Evolutionary conservation across 2,329 filamentous ascomycete species (phyloP).

Genomic region (Monilinia aucupariae): DNA sequence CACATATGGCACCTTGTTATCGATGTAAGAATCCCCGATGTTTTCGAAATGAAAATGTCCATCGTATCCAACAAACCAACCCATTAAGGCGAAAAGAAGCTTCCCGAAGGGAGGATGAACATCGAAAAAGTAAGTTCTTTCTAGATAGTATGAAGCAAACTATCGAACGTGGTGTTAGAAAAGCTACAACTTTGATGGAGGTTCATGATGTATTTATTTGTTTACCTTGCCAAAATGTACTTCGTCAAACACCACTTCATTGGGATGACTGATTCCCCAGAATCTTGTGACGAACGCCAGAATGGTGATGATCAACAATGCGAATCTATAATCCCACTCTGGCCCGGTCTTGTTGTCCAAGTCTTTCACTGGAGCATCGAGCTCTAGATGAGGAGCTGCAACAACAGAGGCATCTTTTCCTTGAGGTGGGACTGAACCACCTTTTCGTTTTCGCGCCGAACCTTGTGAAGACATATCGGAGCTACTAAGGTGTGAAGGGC

Average conservation of each 20-base stretch:
- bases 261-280: conserved; percentile 90
- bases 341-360: conserved; percentile 41
- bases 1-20: conserved; percentile 95
- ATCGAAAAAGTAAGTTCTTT: conserved; percentile 99
- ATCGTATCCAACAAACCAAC: conserved; percentile 96
- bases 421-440: conserved; percentile 43
- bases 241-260: conserved; percentile 97
- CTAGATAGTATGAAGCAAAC: conserved; percentile 79
- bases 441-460: conserved; percentile 37
- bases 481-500: conserved; percentile 15
- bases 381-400: conserved; percentile 38
- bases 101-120: conserved; percentile 98
- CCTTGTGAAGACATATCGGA: conserved; percentile 33
- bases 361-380: conserved; percentile 46
- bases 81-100: conserved; percentile 92
- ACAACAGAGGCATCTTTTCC: conserved; percentile 42
- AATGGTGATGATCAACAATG: conserved; percentile 68
- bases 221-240: conserved; percentile 97
- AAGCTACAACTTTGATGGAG: background rate
- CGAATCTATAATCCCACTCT: conserved; percentile 83
- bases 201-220: background rate
- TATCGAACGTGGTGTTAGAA: conserved; percentile 34
- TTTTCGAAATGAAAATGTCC: conserved; percentile 98
- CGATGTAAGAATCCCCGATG: conserved; percentile 96
- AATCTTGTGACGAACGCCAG: conserved; percentile 89